Base-by-base conservation (phyloP, 1,284 basidiomycete species). In the Ganoderma boninense region DNA sequence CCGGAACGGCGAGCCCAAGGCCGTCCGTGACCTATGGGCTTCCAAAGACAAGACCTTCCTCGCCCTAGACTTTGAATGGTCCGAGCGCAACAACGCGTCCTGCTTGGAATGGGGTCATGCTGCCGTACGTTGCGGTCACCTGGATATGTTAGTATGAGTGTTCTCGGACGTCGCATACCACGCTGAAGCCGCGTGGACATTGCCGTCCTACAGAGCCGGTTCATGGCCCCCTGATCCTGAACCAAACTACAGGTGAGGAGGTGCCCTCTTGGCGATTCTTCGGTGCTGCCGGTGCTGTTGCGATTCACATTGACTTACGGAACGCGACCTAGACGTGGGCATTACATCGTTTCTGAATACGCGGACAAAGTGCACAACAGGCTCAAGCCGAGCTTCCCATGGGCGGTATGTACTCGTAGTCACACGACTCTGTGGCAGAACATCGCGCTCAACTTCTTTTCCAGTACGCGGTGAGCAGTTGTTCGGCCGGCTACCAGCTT, bases 211-310 rank as follows among this genome's bases (percentile, higher is more conserved):
- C 76, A 95, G 94, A 57, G 84, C 84, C 7, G 87, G 88, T 4
- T 87, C 90, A 64, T 96, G 95, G 95, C 95, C 95, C 3, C 95
- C 95, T 26, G 82, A 87, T 23, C 93, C 94, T 0, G 90, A 92
- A 70, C 85, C 86, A 46, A 95, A 96, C 78, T 96, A 95, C 79
- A 87, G 94, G 92, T 91, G 67, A 69, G 83, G 71, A 43, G 35
- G 66, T 56, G 23, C 49, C 49, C 54, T 57, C n/a, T 56, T 14
- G 42, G 46, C 16, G 38, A n/a, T 38, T 35, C 46, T 29, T 67
- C 42, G 8, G 8, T 23, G 10, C 40, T 60, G 23, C 52, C n/a
- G 32, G 29, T 32, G 29, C 35, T 23, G 7, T 18, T 40, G 60
- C 42, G 32, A 61, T 66, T 64, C 42, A 63, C 29, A 26, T 68